phyloP scores from a whole-genome alignment of 2,329 filamentous ascomycete genomes.

The Polytolypa hystricis region DNA sequence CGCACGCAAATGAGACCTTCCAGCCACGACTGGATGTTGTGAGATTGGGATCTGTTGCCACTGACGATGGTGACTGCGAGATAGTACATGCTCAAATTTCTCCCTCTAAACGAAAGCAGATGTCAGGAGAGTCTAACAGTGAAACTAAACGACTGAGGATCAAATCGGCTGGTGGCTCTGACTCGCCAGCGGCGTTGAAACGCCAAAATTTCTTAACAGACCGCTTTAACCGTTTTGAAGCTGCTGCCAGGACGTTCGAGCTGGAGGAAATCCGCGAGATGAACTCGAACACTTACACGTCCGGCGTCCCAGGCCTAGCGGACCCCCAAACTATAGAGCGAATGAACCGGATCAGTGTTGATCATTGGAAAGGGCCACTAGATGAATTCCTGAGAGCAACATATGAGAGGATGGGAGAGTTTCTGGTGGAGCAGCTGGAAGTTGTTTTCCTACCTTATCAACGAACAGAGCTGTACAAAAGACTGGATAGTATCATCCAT shows the following conservation, averaged over 20 bases:
- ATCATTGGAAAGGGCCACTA: slow-evolving; percentile 47
- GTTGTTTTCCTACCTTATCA: slow-evolving; percentile 23
- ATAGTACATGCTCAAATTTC: slow-evolving; percentile 1
- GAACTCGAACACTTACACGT: slow-evolving; percentile 43
- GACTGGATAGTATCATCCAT: slow-evolving; percentile 32
- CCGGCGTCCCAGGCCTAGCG: slow-evolving; percentile 49
- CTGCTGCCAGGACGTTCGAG: slow-evolving; percentile 17
- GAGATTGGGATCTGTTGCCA: neutral
- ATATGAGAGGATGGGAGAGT: slow-evolving; percentile 19
- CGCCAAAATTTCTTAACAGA: too few relatives aligned
- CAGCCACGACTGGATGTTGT: neutral
- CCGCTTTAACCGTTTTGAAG: too few relatives aligned
- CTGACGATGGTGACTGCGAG: slow-evolving; percentile 7
- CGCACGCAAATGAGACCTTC: slow-evolving; percentile 3
- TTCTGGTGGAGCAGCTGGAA: slow-evolving; percentile 38
- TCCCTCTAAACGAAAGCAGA: slow-evolving; percentile 7
- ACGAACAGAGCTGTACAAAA: slow-evolving; percentile 25
- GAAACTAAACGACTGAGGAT: slow-evolving; percentile 6
- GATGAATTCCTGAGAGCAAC: slow-evolving; percentile 27
- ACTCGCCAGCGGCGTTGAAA: too few relatives aligned
- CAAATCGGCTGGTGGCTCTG: too few relatives aligned
- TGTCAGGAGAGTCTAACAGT: slow-evolving; percentile 1
- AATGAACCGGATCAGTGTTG: slow-evolving; percentile 46
- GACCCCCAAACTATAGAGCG: slow-evolving; percentile 50
- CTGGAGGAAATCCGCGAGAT: slow-evolving; percentile 40